Base-by-base conservation (phyloP, 2,329 filamentous ascomycete species). In the Beauveria pseudobassiana region DNA sequence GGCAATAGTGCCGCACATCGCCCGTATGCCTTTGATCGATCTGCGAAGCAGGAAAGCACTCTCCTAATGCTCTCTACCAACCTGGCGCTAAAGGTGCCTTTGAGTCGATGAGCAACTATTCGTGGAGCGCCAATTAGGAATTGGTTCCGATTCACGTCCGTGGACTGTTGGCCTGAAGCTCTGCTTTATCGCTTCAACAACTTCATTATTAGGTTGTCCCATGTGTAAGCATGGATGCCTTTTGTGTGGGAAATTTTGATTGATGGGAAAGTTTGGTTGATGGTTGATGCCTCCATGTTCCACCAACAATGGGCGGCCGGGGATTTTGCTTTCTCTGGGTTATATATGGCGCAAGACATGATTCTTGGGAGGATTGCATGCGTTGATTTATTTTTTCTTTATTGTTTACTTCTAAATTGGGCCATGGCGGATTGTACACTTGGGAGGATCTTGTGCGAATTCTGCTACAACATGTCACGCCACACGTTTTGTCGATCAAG, bases 51-150 rank as follows among this genome's bases (percentile, higher is more conserved):
- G 7, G 73, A 75, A 18, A 69, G 75, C 30, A 73, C 77, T 12
- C 73, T 78, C 16, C 76, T 16, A 43, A 30, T 3, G 63, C 59
- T 6, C 69, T 74, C 26, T 81, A 81, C 62, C 74, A 69, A 28
- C 71, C 72, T 48, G 71, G 70, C 14, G 66, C 73, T 34, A 71
- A 77, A 51, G 76, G 75, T 20, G 80, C 80, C 16, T 81, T 80
- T 62, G 78, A 79, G 60, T 74, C 73, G 54, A 75, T 83, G 71
- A 80, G 77, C 69, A 80, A 84, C 68, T 85, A 85, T 69, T 82
- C 81, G 38, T 85, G 83, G 83, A 83, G 78, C 65, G 74, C 77
- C 57, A 81, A 78, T 61, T 82, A 71, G 34, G 43, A 65, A 48
- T 28, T 22, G 51, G 52, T 7, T 42, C 46, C 5, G 28, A 14